Percentiles rank a stretch among this genome's conserved stretches.
These are phyloP conservation scores for Trichoderma gracile DNA, from an alignment of 2,329 filamentous ascomycete species.

Conservation along the genomic window DNA sequence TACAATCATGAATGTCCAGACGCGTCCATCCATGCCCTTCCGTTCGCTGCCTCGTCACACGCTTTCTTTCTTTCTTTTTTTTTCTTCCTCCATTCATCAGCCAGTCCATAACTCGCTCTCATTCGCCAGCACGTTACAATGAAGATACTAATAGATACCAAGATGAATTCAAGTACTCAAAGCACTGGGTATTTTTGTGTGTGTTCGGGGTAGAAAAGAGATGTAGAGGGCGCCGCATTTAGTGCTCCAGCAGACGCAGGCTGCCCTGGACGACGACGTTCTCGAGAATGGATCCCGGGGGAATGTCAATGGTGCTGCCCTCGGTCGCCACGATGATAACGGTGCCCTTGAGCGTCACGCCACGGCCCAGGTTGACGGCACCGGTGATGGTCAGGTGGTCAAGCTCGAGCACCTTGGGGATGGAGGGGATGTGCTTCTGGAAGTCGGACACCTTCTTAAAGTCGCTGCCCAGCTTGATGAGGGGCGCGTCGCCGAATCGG, in stretches of 20 bases:
- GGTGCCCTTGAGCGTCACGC: conserved; percentile 94
- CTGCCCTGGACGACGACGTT: conserved; percentile 99
- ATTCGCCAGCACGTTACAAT: conserved; percentile 12
- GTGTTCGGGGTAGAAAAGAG: neutral
- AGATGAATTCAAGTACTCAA: conserved; percentile 19
- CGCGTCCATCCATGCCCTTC: conserved; percentile 1
- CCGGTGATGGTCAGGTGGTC: conserved; percentile 97
- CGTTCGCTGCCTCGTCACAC: neutral
- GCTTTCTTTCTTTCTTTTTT: conserved; percentile 8
- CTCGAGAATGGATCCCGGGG: conserved; percentile 93
- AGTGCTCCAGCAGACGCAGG: conserved; percentile 72
- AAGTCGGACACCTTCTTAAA: conserved; percentile 99
- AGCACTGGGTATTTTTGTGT: conserved; percentile 21
- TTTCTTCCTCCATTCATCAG: neutral
- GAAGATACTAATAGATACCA: conserved; percentile 19
- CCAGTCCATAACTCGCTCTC: conserved; percentile 12
- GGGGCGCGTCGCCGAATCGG: conserved; percentile 92
- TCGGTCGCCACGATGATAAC: conserved; percentile 99
- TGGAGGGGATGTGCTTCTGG: conserved; percentile 82
- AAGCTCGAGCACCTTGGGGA: conserved; percentile 87
- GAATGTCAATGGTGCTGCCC: conserved; percentile 96
- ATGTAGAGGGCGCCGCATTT: conserved; percentile 32
- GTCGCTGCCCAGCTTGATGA: conserved; percentile 98
- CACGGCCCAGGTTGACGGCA: conserved; percentile 92
- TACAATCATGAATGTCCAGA: conserved; percentile 11